Conservation (phyloP, 495 filamentous ascomycete genomes). For the Cercophora scortea region DNA sequence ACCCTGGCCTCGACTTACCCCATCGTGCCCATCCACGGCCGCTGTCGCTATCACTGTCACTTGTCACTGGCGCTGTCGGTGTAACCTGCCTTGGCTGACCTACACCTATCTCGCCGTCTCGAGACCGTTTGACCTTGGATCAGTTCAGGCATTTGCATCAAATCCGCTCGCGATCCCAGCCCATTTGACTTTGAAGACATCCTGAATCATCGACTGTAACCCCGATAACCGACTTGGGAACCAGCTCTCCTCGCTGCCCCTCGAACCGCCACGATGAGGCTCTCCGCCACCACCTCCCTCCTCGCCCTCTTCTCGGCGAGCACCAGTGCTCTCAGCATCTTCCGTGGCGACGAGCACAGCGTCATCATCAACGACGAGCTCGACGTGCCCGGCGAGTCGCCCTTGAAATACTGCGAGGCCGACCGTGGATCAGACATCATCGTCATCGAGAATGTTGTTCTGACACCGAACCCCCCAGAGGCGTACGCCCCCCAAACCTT, state of each 20-base stretch:
- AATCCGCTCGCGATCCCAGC: no score
- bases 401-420: slow-evolving; percentile 62
- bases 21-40: neutral
- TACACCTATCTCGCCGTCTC: no score
- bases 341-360: slow-evolving; percentile 23
- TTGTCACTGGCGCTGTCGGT: no score
- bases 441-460: slow-evolving; percentile 66
- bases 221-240: no score
- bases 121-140: no score
- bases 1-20: neutral
- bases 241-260: neutral
- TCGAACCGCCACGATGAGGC: slow-evolving; percentile 27
- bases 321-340: slow-evolving; percentile 33
- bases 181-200: no score
- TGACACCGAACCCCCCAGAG: slow-evolving; percentile 78
- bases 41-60: neutral
- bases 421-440: slow-evolving; percentile 57
- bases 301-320: slow-evolving; percentile 29
- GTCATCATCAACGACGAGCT: slow-evolving; percentile 26
- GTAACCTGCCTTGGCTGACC: no score
- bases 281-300: slow-evolving; percentile 32
- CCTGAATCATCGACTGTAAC: no score
- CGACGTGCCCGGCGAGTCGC: slow-evolving; percentile 66
- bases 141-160: no score
- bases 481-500: slow-evolving; percentile 53